Conservation (phyloP, 2,329 filamentous ascomycete species). For the Aspergillus sp. region DNA sequence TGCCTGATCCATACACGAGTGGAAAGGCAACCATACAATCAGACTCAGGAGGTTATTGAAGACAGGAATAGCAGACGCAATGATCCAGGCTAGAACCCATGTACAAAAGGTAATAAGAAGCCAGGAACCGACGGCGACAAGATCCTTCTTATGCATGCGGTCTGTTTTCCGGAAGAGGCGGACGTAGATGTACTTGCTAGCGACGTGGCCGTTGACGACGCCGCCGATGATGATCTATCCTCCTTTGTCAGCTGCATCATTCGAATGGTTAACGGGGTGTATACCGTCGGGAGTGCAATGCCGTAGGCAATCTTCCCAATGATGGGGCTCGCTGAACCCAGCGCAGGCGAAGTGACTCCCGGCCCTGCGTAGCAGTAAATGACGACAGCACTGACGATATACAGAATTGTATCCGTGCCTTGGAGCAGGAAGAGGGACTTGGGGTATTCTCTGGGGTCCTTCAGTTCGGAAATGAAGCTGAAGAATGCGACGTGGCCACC, state of each 20-base stretch:
- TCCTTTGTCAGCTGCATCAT: neutral
- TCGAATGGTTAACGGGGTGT: neutral
- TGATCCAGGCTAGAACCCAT: conserved; percentile 65
- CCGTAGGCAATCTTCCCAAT: conserved; percentile 67
- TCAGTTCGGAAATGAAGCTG: conserved; percentile 64
- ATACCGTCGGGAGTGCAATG: conserved; percentile 63
- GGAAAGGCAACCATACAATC: conserved; percentile 39
- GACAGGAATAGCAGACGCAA: conserved; percentile 68
- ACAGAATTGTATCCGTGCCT: conserved; percentile 60
- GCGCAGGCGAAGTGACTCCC: conserved; percentile 63
- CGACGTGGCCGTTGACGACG: conserved; percentile 68
- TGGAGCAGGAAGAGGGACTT: conserved; percentile 65
- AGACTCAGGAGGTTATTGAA: conserved; percentile 68
- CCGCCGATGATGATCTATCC: conserved; percentile 64
- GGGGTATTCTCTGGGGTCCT: conserved; percentile 59
- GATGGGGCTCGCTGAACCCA: conserved; percentile 59
- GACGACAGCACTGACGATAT: conserved; percentile 64
- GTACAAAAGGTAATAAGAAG: conserved; percentile 53
- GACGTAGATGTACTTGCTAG: conserved; percentile 65
- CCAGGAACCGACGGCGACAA: conserved; percentile 58
- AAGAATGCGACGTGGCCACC: conserved; percentile 68
- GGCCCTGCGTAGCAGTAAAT: conserved; percentile 68
- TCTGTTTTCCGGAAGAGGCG: conserved; percentile 63
- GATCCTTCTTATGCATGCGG: conserved; percentile 53
- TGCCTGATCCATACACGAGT: too few species aligned